Evolutionary conservation across 2,329 filamentous ascomycete species (phyloP).

Genomic region (Coniochaeta hoffmannii): DNA sequence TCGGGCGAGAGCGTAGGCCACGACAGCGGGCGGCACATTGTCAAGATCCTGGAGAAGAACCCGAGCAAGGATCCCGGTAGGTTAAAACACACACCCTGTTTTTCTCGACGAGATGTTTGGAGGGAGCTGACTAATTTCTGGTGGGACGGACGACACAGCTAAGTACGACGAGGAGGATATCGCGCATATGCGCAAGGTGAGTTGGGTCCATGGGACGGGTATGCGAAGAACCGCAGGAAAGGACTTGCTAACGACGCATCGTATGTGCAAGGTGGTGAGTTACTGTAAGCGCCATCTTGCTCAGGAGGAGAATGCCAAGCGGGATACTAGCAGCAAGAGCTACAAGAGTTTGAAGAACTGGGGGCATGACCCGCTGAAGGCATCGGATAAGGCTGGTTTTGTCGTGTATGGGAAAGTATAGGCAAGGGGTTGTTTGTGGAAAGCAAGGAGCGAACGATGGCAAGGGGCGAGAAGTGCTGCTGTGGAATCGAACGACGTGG

Average conservation of each 20-base stretch:
- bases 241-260: slow-evolving; percentile 8
- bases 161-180: slow-evolving; percentile 38
- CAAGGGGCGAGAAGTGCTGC: too few relatives aligned
- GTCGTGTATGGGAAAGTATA: too few relatives aligned
- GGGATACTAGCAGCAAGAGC: slow-evolving; percentile 25
- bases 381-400: too few relatives aligned
- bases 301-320: slow-evolving; percentile 47
- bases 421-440: too few relatives aligned
- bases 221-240: slow-evolving; percentile 1
- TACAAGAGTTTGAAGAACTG: slow-evolving; percentile 49
- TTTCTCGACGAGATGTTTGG: too few relatives aligned
- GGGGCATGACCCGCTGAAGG: slow-evolving; percentile 37
- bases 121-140: background rate
- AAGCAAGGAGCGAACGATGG: too few relatives aligned
- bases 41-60: slow-evolving; percentile 49
- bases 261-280: slow-evolving; percentile 33
- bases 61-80: slow-evolving; percentile 35
- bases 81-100: background rate
- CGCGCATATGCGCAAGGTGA: slow-evolving; percentile 38
- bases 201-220: slow-evolving; percentile 1
- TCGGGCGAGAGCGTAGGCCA: slow-evolving; percentile 52
- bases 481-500: too few relatives aligned
- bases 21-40: slow-evolving; percentile 48
- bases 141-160: slow-evolving; percentile 9
- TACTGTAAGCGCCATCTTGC: slow-evolving; percentile 54